phyloP scores from a whole-genome alignment of 257 asterid genomes.

The Phtheirospermum japonicum region DNA sequence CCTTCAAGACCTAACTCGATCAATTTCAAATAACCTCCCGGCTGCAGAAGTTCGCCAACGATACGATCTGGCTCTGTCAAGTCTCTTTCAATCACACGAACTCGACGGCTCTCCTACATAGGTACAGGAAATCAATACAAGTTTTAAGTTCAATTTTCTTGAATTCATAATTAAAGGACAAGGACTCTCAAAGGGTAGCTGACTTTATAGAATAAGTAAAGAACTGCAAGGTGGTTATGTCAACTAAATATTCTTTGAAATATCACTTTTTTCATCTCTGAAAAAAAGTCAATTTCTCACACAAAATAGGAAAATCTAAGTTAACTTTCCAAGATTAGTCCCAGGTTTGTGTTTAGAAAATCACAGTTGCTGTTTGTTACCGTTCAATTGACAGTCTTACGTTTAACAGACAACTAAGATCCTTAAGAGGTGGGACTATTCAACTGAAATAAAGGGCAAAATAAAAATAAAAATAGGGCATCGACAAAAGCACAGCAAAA shows the following conservation, averaged over 20 bases:
- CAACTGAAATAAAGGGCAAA: not conserved
- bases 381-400: not conserved
- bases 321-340: not conserved
- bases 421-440: slow-evolving; percentile 3
- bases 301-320: not conserved
- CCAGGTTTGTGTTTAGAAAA: not conserved
- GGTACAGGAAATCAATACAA: not conserved
- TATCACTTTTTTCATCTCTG: not conserved
- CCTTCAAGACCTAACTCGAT: slow-evolving; percentile 84
- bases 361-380: not conserved
- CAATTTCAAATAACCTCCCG: slow-evolving; percentile 75
- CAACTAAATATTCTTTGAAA: not conserved
- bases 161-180: not conserved
- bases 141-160: slow-evolving; percentile 5
- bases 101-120: slow-evolving; percentile 65
- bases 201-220: not conserved
- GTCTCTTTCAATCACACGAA: slow-evolving; percentile 81
- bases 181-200: not conserved
- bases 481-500: not conserved
- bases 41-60: slow-evolving; percentile 81
- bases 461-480: not conserved
- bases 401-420: slow-evolving; percentile 22
- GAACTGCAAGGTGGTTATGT: not conserved
- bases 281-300: not conserved
- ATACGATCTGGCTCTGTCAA: slow-evolving; percentile 76